Evolutionary conservation across 139 green algal genomes (phyloP), one percentile per base, ranked within the genome.

Genomic region (Chloropicon primus): DNA sequence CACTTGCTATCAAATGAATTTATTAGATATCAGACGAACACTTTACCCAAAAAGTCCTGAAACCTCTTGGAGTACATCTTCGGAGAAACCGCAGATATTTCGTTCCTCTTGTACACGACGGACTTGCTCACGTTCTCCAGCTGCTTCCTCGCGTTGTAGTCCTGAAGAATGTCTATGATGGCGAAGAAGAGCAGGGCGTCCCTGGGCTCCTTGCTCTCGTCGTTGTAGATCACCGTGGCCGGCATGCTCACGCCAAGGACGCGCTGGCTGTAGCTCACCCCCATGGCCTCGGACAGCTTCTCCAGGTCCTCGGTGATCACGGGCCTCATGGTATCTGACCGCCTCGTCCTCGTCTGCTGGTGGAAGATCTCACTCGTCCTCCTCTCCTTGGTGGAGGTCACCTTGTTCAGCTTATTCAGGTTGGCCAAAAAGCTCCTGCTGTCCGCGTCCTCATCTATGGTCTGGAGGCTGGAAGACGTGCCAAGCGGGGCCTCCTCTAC

Each of bases 81-180:
- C 0, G 93, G 93, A 78, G 93, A 78, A 25, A 92, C 87, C 2
- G 91, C 90, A 2, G 85, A 93, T 73, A 98, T 96, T 54, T 86
- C 86, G 25, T 82, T 79, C 21, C 84, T 84, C 74, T 96, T 90
- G 77, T 94, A 85, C 25, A 88, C 76, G 2, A 96, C 5, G 22
- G 79, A 82, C 86, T 98, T 98, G 73, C 93, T 87, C 0, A 79
- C 72, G 79, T 93, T 88, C 86, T 98, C 94, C 71, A 97, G 76
- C 26, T 85, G 80, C 86, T 98, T 97, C 28, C 78, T 76, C 10
- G 87, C 79, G 74, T 94, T 93, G 84, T 95, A 97, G 74, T 95
- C 90, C 89, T 95, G 90, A 24, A 96, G 86, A 21, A 97, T 91
- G 81, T 97, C 92, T 54, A 96, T 97, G 82, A 97, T 91, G 24